Evolutionary conservation across 2,329 filamentous ascomycete genomes (phyloP), one percentile per base, ranked within the genome.

Genomic region (Blastomyces gilchristii): DNA sequence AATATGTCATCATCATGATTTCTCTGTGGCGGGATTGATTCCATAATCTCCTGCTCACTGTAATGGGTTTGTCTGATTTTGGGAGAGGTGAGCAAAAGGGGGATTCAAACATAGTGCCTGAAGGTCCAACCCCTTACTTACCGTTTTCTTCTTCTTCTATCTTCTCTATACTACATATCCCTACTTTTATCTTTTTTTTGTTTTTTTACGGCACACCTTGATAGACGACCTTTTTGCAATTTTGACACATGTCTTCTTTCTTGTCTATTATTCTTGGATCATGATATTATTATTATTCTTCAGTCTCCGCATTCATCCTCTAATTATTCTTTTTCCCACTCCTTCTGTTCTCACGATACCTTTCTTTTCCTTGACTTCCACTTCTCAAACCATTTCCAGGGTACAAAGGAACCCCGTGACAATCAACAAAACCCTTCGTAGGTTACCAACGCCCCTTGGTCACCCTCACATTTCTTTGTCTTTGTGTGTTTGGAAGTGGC

Each of bases 201-300:
- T 31, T 41, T 39, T 39, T 39, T 39, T 39, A 12, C 6, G 34
- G 12, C 18, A 58, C n/a, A n/a, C 37, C n/a, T 43, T 28, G 12
- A 58, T 58, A 58, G 54, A 58, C 37, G 22, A 28, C 25, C 14
- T 52, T 52, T 57, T 43, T 43, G 54, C 31, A 43, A 58, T 58
- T 43, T 58, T 58, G 31, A 56, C 12, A 31, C 7, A 45, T 18
- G 31, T 28, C 43, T 39, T n/a, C 11, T 57, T 39, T 58, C 53
- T 56, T 56, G 34, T 56, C 53, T 43, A 22, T 58, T 58, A 43
- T 43, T 58, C 12, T 58, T 58, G 54, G 54, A 58, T 58, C 37
- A 43, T 58, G 54, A 43, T 58, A 58, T 25, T 22, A 58, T 28
- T 6, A 58, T 28, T 6, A 16, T 58, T 58, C 34, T 25, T 37